These are phyloP conservation scores for Linnemannia exigua DNA, from an alignment of 192 early-diverging fungal species.

Conservation along the genomic window DNA sequence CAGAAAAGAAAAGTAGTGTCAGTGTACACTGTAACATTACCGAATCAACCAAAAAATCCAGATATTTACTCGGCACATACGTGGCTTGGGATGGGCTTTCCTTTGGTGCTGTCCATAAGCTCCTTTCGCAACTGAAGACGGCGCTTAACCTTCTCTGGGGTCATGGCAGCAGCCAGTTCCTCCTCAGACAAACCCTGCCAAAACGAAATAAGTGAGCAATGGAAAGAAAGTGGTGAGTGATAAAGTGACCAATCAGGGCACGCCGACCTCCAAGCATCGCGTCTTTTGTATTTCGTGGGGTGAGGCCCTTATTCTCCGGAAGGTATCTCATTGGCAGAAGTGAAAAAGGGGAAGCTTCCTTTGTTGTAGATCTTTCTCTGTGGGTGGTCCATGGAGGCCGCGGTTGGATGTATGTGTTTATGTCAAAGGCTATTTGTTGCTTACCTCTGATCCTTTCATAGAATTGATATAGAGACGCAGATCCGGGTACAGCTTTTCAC, in stretches of 20 bases:
- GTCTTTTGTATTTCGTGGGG: neutral
- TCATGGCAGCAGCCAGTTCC: slow-evolving; percentile 1
- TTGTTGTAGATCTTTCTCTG: no score
- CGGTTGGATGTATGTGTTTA: neutral
- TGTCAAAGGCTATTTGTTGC: neutral
- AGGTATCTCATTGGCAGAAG: neutral
- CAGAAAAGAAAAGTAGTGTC: neutral
- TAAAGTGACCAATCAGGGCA: neutral
- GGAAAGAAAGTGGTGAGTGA: neutral
- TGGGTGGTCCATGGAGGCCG: neutral
- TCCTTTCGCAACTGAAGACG: slow-evolving; percentile 1
- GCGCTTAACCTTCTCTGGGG: slow-evolving; percentile 10
- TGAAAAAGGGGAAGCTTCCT: no score
- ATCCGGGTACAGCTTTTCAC: slow-evolving; percentile 26
- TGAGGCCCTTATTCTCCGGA: neutral
- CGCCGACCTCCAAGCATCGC: neutral
- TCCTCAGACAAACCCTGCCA: neutral
- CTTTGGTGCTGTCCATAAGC: neutral
- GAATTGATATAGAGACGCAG: slow-evolving; percentile 24
- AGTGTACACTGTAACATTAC: neutral
- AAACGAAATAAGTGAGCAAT: slow-evolving; percentile 4
- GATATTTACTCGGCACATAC: neutral
- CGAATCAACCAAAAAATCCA: neutral
- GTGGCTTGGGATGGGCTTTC: neutral
- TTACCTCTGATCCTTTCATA: neutral